phyloP scores from a whole-genome alignment of 2,329 filamentous ascomycete species.

The Acephala macrosclerotiorum region DNA sequence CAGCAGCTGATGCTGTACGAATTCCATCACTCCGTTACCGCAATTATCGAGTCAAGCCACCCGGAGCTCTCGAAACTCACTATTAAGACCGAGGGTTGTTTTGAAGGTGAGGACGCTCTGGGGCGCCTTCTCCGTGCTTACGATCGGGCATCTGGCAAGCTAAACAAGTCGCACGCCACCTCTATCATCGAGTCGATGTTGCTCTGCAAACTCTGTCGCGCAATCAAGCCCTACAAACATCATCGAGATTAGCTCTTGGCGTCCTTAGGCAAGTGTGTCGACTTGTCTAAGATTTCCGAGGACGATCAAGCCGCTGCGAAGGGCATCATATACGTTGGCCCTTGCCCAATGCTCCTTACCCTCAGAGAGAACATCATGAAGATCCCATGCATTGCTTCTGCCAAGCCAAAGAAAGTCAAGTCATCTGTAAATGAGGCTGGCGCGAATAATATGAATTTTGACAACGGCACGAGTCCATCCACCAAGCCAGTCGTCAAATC shows the following conservation, averaged over 20 bases:
- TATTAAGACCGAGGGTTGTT: background rate
- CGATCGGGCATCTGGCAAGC: background rate
- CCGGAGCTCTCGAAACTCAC: background rate
- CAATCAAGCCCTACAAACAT: background rate
- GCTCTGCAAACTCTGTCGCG: background rate
- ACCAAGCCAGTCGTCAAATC: no score
- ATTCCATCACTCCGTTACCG: background rate
- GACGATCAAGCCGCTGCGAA: background rate
- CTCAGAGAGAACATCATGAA: slow-evolving; percentile 1
- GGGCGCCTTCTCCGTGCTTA: background rate
- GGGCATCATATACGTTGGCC: background rate
- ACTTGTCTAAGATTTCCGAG: background rate
- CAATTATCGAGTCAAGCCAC: background rate
- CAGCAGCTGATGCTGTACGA: background rate
- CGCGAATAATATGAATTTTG: no score
- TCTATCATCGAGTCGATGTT: background rate
- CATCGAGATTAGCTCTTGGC: background rate
- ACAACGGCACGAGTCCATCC: no score
- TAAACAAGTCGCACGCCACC: background rate
- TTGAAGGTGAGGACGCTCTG: background rate
- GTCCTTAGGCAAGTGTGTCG: background rate
- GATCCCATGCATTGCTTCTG: background rate
- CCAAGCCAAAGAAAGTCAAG: background rate
- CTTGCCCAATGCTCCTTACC: background rate
- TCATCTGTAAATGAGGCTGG: no score